A percentile compares a stretch with the other conserved stretches of the same genome.
These are phyloP conservation scores for Chytriomyces hyalinus DNA, from an alignment of 192 early-diverging fungal genomes.

Conservation along the genomic window DNA sequence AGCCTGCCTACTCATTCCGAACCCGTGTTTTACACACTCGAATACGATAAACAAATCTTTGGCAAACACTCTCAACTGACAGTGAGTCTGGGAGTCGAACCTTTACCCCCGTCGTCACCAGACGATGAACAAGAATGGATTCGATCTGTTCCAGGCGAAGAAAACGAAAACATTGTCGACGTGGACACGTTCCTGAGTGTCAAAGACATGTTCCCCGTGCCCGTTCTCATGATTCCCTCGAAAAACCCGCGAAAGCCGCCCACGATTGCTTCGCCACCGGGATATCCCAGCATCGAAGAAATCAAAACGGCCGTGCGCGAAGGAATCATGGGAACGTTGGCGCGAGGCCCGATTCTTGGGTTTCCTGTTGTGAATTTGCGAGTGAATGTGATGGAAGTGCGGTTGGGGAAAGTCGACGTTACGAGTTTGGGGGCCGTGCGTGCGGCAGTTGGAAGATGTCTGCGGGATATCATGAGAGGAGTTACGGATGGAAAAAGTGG, in stretches of 20 bases:
- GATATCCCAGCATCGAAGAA: constrained; percentile 36
- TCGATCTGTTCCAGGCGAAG: background rate
- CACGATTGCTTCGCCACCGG: background rate
- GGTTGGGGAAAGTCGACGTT: constrained; percentile 37
- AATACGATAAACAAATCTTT: constrained; percentile 74
- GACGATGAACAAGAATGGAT: constrained; percentile 31
- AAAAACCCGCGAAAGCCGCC: background rate
- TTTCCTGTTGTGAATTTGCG: constrained; percentile 70
- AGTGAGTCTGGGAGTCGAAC: constrained; percentile 61
- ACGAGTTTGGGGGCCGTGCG: constrained; percentile 45
- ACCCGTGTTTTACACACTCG: constrained; percentile 37
- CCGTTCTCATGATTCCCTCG: constrained; percentile 6
- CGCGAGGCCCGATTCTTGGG: constrained; percentile 78
- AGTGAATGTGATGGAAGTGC: constrained; percentile 36
- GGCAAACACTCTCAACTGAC: constrained; percentile 68
- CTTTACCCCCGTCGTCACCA: constrained; percentile 41
- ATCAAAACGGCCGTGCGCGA: constrained; percentile 58
- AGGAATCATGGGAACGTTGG: constrained; percentile 72
- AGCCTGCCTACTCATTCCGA: constrained; percentile 47
- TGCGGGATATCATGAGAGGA: constrained; percentile 56
- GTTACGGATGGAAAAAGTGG: background rate
- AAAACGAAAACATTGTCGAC: constrained; percentile 8
- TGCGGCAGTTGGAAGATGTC: constrained; percentile 52
- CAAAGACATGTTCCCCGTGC: constrained; percentile 20
- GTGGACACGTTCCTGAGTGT: constrained; percentile 4